Percentiles rank a stretch among this genome's conserved stretches.
phyloP scores from a whole-genome alignment of 2,329 filamentous ascomycete genomes.

The Beauveria brongniartii region DNA sequence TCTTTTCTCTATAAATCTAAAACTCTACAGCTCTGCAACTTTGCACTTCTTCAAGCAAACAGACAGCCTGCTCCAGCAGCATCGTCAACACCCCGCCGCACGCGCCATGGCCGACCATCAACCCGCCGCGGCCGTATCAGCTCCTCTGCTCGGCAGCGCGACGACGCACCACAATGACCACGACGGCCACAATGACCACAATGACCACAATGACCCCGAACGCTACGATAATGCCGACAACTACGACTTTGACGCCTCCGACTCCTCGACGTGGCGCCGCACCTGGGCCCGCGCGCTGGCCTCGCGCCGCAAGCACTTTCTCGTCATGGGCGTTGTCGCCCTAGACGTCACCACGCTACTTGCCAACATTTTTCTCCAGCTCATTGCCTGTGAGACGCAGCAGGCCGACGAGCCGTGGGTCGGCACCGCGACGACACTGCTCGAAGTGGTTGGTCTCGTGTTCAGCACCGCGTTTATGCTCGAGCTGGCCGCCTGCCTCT shows the following conservation, averaged over 20 bases:
- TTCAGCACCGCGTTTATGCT: slow-evolving; percentile 58
- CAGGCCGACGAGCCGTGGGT: slow-evolving; percentile 35
- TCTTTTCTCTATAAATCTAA: no score
- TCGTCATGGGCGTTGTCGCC: slow-evolving; percentile 34
- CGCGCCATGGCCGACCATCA: neutral
- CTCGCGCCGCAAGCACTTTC: slow-evolving; percentile 36
- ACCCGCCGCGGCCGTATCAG: neutral
- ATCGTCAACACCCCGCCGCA: no score
- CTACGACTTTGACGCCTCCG: neutral
- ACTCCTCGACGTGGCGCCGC: neutral
- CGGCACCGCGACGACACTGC: slow-evolving; percentile 22
- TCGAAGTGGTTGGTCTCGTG: slow-evolving; percentile 46
- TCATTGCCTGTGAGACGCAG: slow-evolving; percentile 40
- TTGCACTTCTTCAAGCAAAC: neutral
- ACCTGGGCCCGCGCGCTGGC: slow-evolving; percentile 18
- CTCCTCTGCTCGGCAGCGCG: neutral
- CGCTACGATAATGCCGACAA: neutral
- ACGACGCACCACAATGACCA: neutral
- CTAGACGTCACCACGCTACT: slow-evolving; percentile 38
- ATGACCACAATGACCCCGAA: neutral
- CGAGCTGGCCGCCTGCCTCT: slow-evolving; percentile 50
- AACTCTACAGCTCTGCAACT: no score
- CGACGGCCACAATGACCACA: neutral
- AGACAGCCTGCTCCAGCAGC: neutral
- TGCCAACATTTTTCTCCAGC: slow-evolving; percentile 38